A percentile compares a stretch with the other conserved stretches of the same genome.
phyloP scores from a whole-genome alignment of 202 grass and related monocot genomes.

The Eragrostis tef region DNA sequence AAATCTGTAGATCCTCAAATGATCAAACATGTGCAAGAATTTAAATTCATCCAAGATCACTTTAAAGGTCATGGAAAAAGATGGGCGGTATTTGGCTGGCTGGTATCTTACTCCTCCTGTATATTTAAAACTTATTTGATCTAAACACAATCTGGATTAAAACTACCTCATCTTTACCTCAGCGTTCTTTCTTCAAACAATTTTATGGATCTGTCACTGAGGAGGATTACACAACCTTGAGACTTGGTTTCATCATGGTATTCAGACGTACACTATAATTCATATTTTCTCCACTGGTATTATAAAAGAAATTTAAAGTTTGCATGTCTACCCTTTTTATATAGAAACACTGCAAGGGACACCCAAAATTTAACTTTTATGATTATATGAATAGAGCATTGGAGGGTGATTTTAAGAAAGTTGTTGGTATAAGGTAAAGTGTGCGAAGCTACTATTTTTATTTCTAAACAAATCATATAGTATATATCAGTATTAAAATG shows the following conservation, averaged over 20 bases:
- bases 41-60: slow-evolving; percentile 66
- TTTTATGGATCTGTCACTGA: slow-evolving; percentile 70
- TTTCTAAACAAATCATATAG: background rate
- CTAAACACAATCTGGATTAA: background rate
- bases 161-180: background rate
- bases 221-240: slow-evolving; percentile 74
- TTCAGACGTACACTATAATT: background rate
- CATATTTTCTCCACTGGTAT: background rate
- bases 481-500: background rate
- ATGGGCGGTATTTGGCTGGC: slow-evolving; percentile 58
- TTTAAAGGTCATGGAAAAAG: slow-evolving; percentile 59
- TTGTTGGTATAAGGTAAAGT: slow-evolving; percentile 77
- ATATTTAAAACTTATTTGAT: background rate
- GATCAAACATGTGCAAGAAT: slow-evolving; percentile 58
- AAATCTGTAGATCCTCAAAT: slow-evolving; percentile 55
- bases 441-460: background rate
- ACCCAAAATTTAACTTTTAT: slow-evolving; percentile 77
- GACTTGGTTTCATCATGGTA: slow-evolving; percentile 90
- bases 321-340: background rate
- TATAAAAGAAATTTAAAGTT: slow-evolving; percentile 2
- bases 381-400: slow-evolving; percentile 84
- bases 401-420: slow-evolving; percentile 82
- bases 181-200: slow-evolving; percentile 89
- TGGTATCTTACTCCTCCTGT: slow-evolving; percentile 46
- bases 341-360: slow-evolving; percentile 63